phyloP scores from a whole-genome alignment of 2,329 filamentous ascomycete species.

The Colletotrichum neosansevieriae region DNA sequence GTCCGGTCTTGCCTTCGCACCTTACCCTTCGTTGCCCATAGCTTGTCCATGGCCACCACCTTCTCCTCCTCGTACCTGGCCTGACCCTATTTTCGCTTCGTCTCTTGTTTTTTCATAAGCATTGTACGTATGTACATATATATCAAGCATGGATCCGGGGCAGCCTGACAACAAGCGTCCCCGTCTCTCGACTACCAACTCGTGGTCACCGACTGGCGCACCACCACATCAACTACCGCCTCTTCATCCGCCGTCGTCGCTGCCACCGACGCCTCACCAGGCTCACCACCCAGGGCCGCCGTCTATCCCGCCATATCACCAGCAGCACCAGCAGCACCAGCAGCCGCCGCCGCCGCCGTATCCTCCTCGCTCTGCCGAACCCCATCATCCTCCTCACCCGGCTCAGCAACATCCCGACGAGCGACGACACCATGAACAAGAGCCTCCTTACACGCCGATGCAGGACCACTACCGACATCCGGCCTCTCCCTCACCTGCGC shows the following conservation, averaged over 20 bases:
- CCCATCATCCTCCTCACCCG: conserved; percentile 50
- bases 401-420: conserved; percentile 55
- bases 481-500: conserved; percentile 60
- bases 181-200: conserved; percentile 60
- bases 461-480: conserved; percentile 65
- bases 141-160: conserved; percentile 70
- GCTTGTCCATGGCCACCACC: conserved; percentile 50
- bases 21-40: conserved; percentile 45
- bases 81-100: conserved; percentile 42
- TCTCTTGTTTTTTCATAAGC: conserved; percentile 41
- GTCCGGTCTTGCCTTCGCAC: conserved; percentile 22
- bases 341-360: conserved; percentile 42
- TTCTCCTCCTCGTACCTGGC: conserved; percentile 40
- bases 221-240: conserved; percentile 59
- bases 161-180: conserved; percentile 70
- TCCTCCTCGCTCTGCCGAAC: conserved; percentile 52
- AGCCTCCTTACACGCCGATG: conserved; percentile 62
- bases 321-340: conserved; percentile 12
- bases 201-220: conserved; percentile 57
- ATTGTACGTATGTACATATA: conserved; percentile 55
- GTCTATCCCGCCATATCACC: conserved; percentile 46
- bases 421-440: conserved; percentile 69
- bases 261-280: conserved; percentile 49
- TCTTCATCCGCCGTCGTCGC: conserved; percentile 60
- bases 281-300: conserved; percentile 52